Conservation (phyloP, 78 protist genomes). For the Reticulomyxa filosa region DNA sequence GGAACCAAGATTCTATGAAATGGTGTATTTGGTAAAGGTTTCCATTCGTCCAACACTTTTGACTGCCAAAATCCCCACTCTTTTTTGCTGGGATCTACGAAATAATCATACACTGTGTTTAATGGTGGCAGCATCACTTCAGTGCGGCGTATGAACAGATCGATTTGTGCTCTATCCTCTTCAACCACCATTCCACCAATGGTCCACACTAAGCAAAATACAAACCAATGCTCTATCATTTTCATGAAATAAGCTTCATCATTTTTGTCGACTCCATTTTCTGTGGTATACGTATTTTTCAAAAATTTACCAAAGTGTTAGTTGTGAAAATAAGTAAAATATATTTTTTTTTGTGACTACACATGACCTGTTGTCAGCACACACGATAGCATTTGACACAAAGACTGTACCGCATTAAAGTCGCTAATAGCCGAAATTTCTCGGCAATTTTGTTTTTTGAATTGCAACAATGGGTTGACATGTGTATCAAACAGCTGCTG, state of each 20-base stretch:
- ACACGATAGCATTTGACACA: no score
- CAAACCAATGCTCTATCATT: constrained; percentile 29
- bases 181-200: constrained; percentile 38
- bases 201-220: constrained; percentile 43
- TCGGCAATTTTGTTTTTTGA: no score
- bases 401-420: no score
- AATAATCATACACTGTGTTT: constrained; percentile 45
- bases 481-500: no score
- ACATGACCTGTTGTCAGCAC: no score
- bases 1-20: constrained; percentile 53
- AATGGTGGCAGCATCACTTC: constrained; percentile 39
- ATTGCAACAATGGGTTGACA: no score
- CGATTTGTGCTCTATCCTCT: constrained; percentile 26
- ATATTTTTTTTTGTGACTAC: no score
- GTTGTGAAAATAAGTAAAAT: no score
- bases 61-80: constrained; percentile 42
- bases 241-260: no score
- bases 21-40: constrained; percentile 18
- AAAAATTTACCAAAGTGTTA: no score
- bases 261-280: constrained; percentile 17
- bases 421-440: no score
- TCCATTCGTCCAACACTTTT: neutral
- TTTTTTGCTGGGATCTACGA: constrained; percentile 17
- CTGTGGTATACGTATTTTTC: no score
- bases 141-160: constrained; percentile 33